Evolutionary conservation across 805 yeast genomes (phyloP).

Genomic region (Lipomyces orientalis): DNA sequence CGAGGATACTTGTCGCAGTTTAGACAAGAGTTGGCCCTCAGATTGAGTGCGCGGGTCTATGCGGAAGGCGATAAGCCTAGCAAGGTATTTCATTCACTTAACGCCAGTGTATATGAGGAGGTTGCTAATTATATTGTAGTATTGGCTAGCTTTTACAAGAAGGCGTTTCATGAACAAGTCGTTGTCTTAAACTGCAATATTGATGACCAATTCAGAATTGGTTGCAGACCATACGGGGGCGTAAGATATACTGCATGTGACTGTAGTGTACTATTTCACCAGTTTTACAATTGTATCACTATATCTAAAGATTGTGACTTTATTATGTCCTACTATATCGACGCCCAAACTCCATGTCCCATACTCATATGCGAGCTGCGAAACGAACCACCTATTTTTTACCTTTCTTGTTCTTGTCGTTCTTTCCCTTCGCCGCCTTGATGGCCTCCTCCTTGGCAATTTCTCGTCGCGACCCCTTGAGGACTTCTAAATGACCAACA

Average conservation of each 20-base stretch:
- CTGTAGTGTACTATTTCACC: background rate
- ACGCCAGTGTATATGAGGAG: background rate
- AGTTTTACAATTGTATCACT: background rate
- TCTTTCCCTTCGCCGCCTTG: conserved; percentile 26
- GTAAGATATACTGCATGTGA: background rate
- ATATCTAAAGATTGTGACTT: background rate
- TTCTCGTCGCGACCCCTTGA: conserved; percentile 89
- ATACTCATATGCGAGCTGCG: background rate
- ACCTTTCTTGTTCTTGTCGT: conserved; percentile 10
- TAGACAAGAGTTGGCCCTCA: conserved; percentile 87
- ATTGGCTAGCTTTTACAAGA: conserved; percentile 95
- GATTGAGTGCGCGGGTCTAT: conserved; percentile 73
- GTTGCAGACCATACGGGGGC: background rate
- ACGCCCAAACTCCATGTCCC: background rate
- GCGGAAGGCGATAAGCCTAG: conserved; percentile 69
- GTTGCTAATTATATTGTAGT: conserved; percentile 41
- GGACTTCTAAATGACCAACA: conserved; percentile 91
- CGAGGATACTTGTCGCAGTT: conserved; percentile 86
- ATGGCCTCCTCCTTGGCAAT: conserved; percentile 65
- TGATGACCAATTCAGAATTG: background rate
- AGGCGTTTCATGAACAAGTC: conserved; percentile 95
- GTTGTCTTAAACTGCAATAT: conserved; percentile 48
- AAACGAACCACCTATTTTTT: background rate
- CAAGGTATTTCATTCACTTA: conserved; percentile 50
- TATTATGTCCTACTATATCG: background rate